phyloP scores from a whole-genome alignment of 768 basidiomycete genomes.

The Agaricus blazei region DNA sequence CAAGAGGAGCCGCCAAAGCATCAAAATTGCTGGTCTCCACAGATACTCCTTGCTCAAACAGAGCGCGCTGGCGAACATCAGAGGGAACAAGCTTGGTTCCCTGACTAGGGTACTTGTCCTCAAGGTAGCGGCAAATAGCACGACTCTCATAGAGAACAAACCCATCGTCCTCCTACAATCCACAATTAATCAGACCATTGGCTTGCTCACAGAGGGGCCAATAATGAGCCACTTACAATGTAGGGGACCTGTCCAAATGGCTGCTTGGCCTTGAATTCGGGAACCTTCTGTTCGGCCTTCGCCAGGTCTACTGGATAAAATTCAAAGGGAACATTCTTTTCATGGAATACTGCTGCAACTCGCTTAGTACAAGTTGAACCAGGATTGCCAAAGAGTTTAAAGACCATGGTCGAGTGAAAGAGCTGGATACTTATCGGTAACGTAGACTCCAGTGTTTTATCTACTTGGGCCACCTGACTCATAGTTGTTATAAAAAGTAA shows the following conservation, averaged over 20 bases:
- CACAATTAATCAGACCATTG: slow-evolving; percentile 45
- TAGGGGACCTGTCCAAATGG: slow-evolving; percentile 15
- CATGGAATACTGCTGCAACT: slow-evolving; percentile 11
- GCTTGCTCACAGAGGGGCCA: slow-evolving; percentile 38
- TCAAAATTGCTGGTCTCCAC: slow-evolving; percentile 50
- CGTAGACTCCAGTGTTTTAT: no score
- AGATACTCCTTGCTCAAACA: slow-evolving; percentile 40
- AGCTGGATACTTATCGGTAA: no score
- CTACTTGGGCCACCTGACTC: no score
- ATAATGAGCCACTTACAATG: slow-evolving; percentile 22
- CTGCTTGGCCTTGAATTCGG: slow-evolving; percentile 11
- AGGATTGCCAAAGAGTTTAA: slow-evolving; percentile 11
- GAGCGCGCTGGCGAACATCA: slow-evolving; percentile 26
- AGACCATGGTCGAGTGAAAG: slow-evolving; percentile 5
- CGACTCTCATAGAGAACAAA: slow-evolving; percentile 26
- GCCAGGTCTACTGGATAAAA: slow-evolving; percentile 9
- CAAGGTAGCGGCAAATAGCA: slow-evolving; percentile 24
- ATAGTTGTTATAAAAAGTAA: no score
- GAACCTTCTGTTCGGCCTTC: slow-evolving; percentile 9
- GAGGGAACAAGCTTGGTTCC: slow-evolving; percentile 46
- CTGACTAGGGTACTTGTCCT: slow-evolving; percentile 39
- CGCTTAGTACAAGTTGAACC: slow-evolving; percentile 13
- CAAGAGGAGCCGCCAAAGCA: slow-evolving; percentile 25
- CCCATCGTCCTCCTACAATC: slow-evolving; percentile 48
- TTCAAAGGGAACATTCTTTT: slow-evolving; percentile 14